Evolutionary conservation across 2,329 filamentous ascomycete species (phyloP), one percentile per base, ranked within the genome.

Genomic region (Emergomyces orientalis): DNA sequence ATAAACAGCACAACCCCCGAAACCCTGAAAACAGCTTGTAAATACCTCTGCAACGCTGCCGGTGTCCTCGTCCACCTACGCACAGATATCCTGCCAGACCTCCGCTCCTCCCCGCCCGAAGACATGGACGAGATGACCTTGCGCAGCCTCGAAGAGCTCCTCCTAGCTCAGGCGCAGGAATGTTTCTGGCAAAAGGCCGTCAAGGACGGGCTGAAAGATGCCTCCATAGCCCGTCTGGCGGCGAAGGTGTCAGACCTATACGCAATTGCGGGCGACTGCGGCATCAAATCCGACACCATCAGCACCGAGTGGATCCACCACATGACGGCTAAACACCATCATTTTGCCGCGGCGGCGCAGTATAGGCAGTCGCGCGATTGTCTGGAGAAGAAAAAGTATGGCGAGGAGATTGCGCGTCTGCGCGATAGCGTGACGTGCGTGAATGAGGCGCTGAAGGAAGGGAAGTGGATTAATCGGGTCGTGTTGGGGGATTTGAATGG

Each of bases 181-280:
- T 97, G 92, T 73, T 97, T 94, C 76, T 99, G 94, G 94, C 89
- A 94, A 69, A 97, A 96, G 74, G 93, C 94, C 0, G 92, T 96
- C 63, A 92, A 95, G 79, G 93, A 97, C 72, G 87, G 88, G 30
- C 86, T 96, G 77, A 97, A 96, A 74, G 94, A 99, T 73, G 89
- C 86, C 1, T 90, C 88, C 0, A 96, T 99, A 65, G 90, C 94
- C 2, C 94, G 95, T 73, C 81, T 99, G 22, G 92, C 94, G 4
- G 91, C 91, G 3, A 86, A 91, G 65, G 91, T 97, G 3, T 95
- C 90, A 2, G 94, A 99, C 71, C 84, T 96, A 52, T 99, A 97
- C 76, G 89, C 86, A 61, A 80, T 87, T 61, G 91, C 92, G 0
- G 87, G 89, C 7, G 93, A 97, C 69, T 88, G 87, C 66, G 92